A percentile compares a stretch with the other conserved stretches of the same genome.
These are phyloP conservation scores for Theileria orientalis DNA, from an alignment of 169 alveolate species.

Conservation along the genomic window DNA sequence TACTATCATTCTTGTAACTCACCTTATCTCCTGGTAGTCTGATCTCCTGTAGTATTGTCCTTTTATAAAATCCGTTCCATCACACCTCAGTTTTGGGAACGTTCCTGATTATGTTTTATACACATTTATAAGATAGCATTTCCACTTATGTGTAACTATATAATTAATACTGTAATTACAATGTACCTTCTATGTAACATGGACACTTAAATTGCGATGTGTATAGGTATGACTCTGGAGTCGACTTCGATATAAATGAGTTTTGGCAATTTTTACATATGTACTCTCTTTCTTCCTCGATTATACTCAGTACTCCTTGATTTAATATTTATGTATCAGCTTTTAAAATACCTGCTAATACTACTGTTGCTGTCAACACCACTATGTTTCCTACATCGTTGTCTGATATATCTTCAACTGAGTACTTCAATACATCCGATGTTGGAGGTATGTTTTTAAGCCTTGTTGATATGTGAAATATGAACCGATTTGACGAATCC, in stretches of 20 bases:
- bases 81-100: slow-evolving; percentile 20
- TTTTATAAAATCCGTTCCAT: slow-evolving; percentile 30
- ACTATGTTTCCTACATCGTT: slow-evolving; percentile 40
- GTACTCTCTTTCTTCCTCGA: slow-evolving; percentile 71
- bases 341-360: slow-evolving; percentile 25
- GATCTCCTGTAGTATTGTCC: slow-evolving; percentile 52
- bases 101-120: background rate
- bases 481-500: background rate
- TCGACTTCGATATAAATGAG: slow-evolving; percentile 57
- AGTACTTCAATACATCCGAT: slow-evolving; percentile 4
- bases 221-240: slow-evolving; percentile 63
- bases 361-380: slow-evolving; percentile 13
- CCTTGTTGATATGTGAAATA: slow-evolving; percentile 28
- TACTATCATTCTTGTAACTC: background rate
- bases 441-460: slow-evolving; percentile 39
- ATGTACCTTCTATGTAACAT: background rate
- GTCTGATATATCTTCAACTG: slow-evolving; percentile 28
- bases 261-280: slow-evolving; percentile 64
- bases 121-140: too few species aligned
- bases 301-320: slow-evolving; percentile 59
- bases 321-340: background rate
- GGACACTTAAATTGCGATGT: slow-evolving; percentile 51
- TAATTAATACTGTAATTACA: too few species aligned
- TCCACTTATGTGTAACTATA: too few species aligned
- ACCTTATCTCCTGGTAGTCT: slow-evolving; percentile 70